These are phyloP conservation scores for Cryptosporidium sp. DNA, from an alignment of 169 alveolate genomes.

Conservation along the genomic window DNA sequence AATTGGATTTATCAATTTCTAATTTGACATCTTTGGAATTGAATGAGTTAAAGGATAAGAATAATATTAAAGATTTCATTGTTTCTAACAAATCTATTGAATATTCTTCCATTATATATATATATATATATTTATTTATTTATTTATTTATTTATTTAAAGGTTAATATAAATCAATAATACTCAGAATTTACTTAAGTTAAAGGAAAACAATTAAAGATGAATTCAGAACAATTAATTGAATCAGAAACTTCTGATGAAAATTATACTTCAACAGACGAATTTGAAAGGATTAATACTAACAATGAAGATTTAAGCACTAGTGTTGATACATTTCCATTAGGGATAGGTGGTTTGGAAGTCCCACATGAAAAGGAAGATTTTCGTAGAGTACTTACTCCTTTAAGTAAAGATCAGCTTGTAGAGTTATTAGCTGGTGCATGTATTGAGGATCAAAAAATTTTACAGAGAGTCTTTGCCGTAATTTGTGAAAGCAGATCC, in stretches of 20 bases:
- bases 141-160: not conserved
- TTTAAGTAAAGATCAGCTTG: slow-evolving; percentile 82
- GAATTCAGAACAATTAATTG: not conserved
- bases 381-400: slow-evolving; percentile 81
- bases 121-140: not conserved
- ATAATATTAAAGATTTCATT: slow-evolving; percentile 8
- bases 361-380: slow-evolving; percentile 36
- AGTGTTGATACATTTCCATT: slow-evolving; percentile 1
- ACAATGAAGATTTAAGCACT: slow-evolving; percentile 4
- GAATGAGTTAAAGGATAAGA: slow-evolving; percentile 10
- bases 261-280: slow-evolving; percentile 5
- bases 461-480: slow-evolving; percentile 77
- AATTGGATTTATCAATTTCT: not conserved
- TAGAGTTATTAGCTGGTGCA: slow-evolving; percentile 82
- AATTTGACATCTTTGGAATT: not conserved
- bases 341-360: slow-evolving; percentile 35
- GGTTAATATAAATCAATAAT: not conserved
- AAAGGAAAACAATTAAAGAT: not conserved
- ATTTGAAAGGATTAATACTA: slow-evolving; percentile 4
- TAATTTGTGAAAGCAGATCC: slow-evolving; percentile 80
- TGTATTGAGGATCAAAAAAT: slow-evolving; percentile 78
- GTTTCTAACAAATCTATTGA: slow-evolving; percentile 6
- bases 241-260: slow-evolving; percentile 33
- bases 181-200: not conserved
- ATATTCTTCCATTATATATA: not conserved